A percentile compares a stretch with the other conserved stretches of the same genome.
phyloP scores from a whole-genome alignment of 1,284 basidiomycete species.

The Cutaneotrichosporon cutaneum region DNA sequence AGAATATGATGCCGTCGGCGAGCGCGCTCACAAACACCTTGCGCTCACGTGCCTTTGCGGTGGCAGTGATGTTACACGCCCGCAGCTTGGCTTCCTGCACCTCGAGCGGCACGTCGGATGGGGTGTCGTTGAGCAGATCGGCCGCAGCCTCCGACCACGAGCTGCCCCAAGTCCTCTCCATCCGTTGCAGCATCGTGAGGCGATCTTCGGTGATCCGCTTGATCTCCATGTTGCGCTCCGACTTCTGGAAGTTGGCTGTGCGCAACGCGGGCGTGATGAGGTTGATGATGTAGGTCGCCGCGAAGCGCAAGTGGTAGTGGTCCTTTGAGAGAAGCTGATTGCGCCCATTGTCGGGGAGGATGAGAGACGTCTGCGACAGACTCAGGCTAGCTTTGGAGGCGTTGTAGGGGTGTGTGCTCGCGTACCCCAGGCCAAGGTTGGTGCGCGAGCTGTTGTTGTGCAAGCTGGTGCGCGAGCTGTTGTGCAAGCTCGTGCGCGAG shows the following conservation, averaged over 20 bases:
- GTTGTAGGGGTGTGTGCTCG: constrained; percentile 5
- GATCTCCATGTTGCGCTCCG: constrained; percentile 37
- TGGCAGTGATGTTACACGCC: constrained; percentile 55
- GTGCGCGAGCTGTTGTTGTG: constrained; percentile 6
- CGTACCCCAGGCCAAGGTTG: constrained; percentile 6
- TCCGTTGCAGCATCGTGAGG: constrained; percentile 60
- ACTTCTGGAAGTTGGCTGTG: constrained; percentile 29
- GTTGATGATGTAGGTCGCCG: constrained; percentile 44
- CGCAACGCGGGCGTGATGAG: constrained; percentile 39
- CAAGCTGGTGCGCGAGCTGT: constrained; percentile 8
- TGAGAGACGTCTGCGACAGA: constrained; percentile 22
- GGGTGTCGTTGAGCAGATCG: constrained; percentile 19
- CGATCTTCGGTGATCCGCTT: constrained; percentile 66
- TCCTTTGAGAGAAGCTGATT: constrained; percentile 33
- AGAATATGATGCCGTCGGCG: constrained; percentile 78
- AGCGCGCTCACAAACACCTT: constrained; percentile 69
- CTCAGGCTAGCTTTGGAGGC: constrained; percentile 18
- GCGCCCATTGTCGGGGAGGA: constrained; percentile 17
- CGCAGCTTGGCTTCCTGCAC: constrained; percentile 52
- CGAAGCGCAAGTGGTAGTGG: constrained; percentile 48
- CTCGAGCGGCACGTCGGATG: constrained; percentile 20
- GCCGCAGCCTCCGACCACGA: constrained; percentile 52
- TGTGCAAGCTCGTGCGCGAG: constrained; percentile 1
- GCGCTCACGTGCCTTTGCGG: constrained; percentile 69
- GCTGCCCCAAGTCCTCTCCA: constrained; percentile 71